A percentile compares a stretch with the other conserved stretches of the same genome.
Conservation (phyloP, 805 yeast species). For the Candida maltosa region DNA sequence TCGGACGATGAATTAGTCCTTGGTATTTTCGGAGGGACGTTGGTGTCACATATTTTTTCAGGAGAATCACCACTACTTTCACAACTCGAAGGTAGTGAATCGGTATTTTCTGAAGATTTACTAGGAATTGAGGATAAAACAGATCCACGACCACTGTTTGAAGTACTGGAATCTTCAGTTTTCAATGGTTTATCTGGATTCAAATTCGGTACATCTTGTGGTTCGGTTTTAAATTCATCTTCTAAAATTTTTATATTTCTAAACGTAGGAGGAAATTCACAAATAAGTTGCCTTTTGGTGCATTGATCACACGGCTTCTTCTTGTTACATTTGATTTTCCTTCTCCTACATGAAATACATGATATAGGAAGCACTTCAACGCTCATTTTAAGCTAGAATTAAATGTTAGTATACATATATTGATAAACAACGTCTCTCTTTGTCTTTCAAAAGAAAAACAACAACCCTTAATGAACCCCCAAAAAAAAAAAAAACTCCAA, state of each 20-base stretch:
- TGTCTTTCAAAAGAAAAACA: neutral
- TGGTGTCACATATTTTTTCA: too few species aligned
- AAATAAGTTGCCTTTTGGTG: conserved; percentile 29
- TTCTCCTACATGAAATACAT: conserved; percentile 33
- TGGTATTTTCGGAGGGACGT: too few species aligned
- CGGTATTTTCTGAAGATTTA: too few species aligned
- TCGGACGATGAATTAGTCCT: too few species aligned
- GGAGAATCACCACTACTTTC: too few species aligned
- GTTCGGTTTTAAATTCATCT: conserved; percentile 9
- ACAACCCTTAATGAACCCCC: neutral
- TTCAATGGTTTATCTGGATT: too few species aligned
- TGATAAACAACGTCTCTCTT: neutral
- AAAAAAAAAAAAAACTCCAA: neutral
- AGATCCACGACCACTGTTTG: too few species aligned
- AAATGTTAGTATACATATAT: too few species aligned
- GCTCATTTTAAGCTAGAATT: too few species aligned
- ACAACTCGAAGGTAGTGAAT: too few species aligned
- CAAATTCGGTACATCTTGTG: neutral
- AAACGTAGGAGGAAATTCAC: conserved; percentile 46
- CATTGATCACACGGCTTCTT: conserved; percentile 42
- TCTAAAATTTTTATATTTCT: conserved; percentile 37
- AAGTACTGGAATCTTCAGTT: too few species aligned
- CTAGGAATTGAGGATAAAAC: too few species aligned
- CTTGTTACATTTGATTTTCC: conserved; percentile 33
- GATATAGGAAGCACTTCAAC: conserved; percentile 32